Evolutionary conservation across 441 rosid genomes (phyloP).

Genomic region (Brassica hybrid): DNA sequence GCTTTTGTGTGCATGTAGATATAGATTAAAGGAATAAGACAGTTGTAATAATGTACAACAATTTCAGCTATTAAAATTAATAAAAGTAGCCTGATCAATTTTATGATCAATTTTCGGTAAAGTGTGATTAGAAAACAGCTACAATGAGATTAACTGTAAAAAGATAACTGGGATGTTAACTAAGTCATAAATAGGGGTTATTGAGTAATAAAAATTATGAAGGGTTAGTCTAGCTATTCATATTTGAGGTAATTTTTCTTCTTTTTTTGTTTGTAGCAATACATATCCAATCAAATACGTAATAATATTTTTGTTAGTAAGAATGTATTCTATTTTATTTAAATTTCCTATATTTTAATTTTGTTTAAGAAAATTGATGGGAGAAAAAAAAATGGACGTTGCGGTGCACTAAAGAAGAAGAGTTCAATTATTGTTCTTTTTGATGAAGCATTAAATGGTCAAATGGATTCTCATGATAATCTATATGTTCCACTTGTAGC

Average conservation of each 20-base stretch:
- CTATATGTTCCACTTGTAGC: conserved; percentile 41
- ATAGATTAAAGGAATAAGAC: neutral
- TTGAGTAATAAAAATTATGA: too few species aligned
- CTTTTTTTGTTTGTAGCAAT: too few species aligned
- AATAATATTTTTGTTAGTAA: too few species aligned
- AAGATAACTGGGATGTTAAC: neutral
- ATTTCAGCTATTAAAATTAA: neutral
- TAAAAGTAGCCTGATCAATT: neutral
- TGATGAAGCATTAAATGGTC: conserved; percentile 24
- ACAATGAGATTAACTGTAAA: neutral
- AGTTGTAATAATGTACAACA: neutral
- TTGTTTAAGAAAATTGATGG: conserved; percentile 10
- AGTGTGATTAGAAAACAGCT: neutral
- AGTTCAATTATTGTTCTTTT: conserved; percentile 36
- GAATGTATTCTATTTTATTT: too few species aligned
- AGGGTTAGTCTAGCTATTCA: neutral
- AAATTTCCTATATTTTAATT: neutral
- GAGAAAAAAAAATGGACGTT: conserved; percentile 13
- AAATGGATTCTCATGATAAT: conserved; percentile 33
- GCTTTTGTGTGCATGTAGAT: neutral
- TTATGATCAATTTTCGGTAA: neutral
- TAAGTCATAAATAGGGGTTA: too few species aligned
- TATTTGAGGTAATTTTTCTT: too few species aligned
- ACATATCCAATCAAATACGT: too few species aligned
- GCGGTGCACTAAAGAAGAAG: conserved; percentile 28